Conservation (phyloP, 345 rosid genomes). For the Citrus trifoliata region DNA sequence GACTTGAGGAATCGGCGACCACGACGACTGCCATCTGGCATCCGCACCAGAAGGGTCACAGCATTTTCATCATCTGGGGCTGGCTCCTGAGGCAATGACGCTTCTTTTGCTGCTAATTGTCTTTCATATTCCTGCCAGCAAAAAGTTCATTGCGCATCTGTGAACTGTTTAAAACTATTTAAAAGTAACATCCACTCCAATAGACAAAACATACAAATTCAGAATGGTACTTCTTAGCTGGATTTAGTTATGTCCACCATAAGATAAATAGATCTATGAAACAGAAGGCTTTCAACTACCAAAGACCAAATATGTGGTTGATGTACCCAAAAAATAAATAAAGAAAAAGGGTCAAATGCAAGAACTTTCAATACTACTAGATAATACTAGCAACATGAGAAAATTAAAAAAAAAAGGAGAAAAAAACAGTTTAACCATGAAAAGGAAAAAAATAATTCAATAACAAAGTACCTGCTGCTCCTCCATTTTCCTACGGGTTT, state of each 20-base stretch:
- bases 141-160: constrained; percentile 5
- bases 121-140: constrained; percentile 78
- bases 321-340: neutral
- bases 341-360: no score
- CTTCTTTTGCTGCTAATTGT: constrained; percentile 80
- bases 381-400: neutral
- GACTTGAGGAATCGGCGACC: constrained; percentile 94
- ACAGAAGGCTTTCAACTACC: neutral
- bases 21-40: constrained; percentile 92
- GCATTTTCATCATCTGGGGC: constrained; percentile 80
- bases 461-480: constrained; percentile 70
- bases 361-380: neutral
- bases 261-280: neutral
- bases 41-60: constrained; percentile 75
- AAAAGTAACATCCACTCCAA: neutral
- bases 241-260: neutral
- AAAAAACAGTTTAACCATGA: neutral
- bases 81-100: constrained; percentile 90
- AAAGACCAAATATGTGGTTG: neutral
- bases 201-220: neutral
- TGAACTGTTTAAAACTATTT: neutral
- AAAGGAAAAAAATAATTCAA: neutral
- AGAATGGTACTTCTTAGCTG: neutral
- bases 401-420: neutral
- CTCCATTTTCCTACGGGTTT: constrained; percentile 63